Evolutionary conservation across 108 stramenopile species (phyloP).

Genomic region (Phaeodactylum tricornutum): DNA sequence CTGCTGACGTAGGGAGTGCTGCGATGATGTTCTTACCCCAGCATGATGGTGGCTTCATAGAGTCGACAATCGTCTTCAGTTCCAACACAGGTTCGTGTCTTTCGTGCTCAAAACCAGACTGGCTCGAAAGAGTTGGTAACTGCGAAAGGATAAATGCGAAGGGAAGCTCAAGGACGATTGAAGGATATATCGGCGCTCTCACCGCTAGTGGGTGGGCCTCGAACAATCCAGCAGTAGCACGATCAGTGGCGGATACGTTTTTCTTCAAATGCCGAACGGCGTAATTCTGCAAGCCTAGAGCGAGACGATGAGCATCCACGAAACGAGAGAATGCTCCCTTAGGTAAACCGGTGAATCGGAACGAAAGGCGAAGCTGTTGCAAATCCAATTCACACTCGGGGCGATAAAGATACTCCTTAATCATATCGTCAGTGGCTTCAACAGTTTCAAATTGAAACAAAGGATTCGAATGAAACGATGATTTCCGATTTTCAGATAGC

Average conservation of each 20-base stretch:
- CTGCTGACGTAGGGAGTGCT: too few relatives aligned
- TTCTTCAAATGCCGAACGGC: conserved; percentile 37
- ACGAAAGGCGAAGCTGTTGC: conserved; percentile 37
- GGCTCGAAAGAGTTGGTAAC: conserved; percentile 32
- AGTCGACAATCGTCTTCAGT: conserved; percentile 42
- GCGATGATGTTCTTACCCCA: too few relatives aligned
- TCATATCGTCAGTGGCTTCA: conserved; percentile 54
- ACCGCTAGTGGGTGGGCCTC: conserved; percentile 68
- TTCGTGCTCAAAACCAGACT: too few relatives aligned
- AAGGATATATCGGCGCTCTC: conserved; percentile 52
- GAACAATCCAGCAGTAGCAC: conserved; percentile 57
- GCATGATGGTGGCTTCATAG: conserved; percentile 69
- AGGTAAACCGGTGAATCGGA: conserved; percentile 65
- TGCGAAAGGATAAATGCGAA: conserved; percentile 59
- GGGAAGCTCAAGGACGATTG: conserved; percentile 55
- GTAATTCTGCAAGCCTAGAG: conserved; percentile 64
- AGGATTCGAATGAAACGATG: conserved; percentile 24
- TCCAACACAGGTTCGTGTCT: conserved; percentile 49
- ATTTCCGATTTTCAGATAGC: conserved; percentile 9
- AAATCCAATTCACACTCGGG: conserved; percentile 35
- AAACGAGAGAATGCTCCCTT: conserved; percentile 60
- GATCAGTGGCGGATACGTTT: conserved; percentile 18
- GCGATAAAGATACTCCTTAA: conserved; percentile 65
- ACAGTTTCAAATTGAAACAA: conserved; percentile 62
- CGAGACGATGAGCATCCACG: conserved; percentile 71